phyloP scores from a whole-genome alignment of 2,329 filamentous ascomycete species.

The Pyrenophora seminiperda region DNA sequence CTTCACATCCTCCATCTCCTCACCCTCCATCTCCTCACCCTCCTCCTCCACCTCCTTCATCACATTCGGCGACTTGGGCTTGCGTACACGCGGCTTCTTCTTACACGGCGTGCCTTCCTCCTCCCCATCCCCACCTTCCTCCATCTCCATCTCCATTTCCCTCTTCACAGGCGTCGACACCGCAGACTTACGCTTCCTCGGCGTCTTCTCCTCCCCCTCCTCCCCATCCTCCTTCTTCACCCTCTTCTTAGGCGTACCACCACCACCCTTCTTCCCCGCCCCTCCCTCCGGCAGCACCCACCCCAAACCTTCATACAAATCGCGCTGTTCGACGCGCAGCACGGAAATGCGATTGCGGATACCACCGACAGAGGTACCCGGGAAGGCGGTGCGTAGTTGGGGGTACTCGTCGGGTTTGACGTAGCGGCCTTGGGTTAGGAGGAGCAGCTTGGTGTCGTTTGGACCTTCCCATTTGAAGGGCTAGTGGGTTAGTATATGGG shows the following conservation, averaged over 20 bases:
- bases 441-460: slow-evolving; percentile 28
- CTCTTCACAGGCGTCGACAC: too few species aligned
- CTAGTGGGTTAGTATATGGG: slow-evolving; percentile 2
- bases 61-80: neutral
- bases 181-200: neutral
- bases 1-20: too few species aligned
- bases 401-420: slow-evolving; percentile 23
- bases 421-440: slow-evolving; percentile 25
- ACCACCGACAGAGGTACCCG: slow-evolving; percentile 14
- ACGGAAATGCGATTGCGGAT: slow-evolving; percentile 25
- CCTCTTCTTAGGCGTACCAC: slow-evolving; percentile 1
- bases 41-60: slow-evolving; percentile 3
- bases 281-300: slow-evolving; percentile 19
- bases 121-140: slow-evolving; percentile 19
- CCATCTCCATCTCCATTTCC: neutral
- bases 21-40: neutral
- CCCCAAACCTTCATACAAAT: slow-evolving; percentile 21
- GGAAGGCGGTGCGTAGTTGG: slow-evolving; percentile 18
- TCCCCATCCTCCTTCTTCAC: slow-evolving; percentile 5
- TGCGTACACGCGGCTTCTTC: slow-evolving; percentile 1
- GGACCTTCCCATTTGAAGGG: slow-evolving; percentile 20
- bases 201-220: neutral
- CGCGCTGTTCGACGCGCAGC: slow-evolving; percentile 18
- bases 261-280: slow-evolving; percentile 7
- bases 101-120: slow-evolving; percentile 9